Base-by-base conservation (phyloP, 2,329 filamentous ascomycete species). In the Colletotrichum nymphaeae region DNA sequence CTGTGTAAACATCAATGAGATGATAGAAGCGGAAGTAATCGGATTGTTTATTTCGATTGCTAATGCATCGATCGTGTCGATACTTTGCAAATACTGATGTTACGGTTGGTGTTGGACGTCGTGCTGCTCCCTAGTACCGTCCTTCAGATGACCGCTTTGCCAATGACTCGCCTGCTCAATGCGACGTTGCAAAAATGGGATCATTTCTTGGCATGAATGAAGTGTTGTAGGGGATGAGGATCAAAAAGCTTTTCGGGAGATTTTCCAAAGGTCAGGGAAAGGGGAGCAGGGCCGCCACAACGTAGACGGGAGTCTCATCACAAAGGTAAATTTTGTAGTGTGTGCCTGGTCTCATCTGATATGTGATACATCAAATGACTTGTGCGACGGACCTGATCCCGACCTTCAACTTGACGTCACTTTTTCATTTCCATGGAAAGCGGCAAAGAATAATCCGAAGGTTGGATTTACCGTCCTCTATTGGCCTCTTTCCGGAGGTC, bases 331-430 rank as follows among this genome's bases (percentile, higher is more conserved):
- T 26, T 53, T 22, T 52, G 64, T 32, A 42, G 58, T 63, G 63
- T 63, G 63, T 67, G 56, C 42, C 53, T 60, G 66, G 69, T 69
- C 69, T 72, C 69, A 69, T 72, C 69, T 64, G 66, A 72, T 64
- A 24, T 56, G 22, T 72, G 69, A 72, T 69, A 69, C 69, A 24
- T 24, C 30, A 37, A 42, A 22, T 59, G 42, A 59, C 66, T 55
- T 63, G 22, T 9, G 58, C 52, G 14, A 37, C 4, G 14, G 37
- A 11, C 53, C 16, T 59, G 30, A 49, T 24, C 22, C 12, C 46
- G 22, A n/a, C 14, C 49, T 22, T 6, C 52, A 22, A 11, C 22
- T 64, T 46, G 66, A 72, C 66, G 59, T 72, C 69, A 72, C 37
- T 58, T 30, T 0, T 32, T 32, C 9, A 7, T 19, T 32, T 32